Conservation (phyloP, 495 filamentous ascomycete genomes). For the Annulohypoxylon moriforme region DNA sequence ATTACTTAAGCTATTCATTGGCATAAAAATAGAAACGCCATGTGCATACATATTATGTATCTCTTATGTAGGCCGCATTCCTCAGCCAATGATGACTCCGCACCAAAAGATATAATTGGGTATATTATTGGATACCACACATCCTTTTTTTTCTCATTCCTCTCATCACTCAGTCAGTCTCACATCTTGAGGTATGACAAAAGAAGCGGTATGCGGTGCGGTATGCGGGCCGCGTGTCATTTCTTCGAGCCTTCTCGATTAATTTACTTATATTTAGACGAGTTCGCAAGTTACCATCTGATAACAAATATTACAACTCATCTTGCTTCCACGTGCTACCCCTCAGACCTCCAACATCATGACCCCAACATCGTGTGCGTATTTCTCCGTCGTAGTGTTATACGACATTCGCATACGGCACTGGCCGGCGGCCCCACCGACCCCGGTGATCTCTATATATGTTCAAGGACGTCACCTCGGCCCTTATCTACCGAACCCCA, state of each 20-base stretch:
- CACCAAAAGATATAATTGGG: background rate
- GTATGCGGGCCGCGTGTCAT: constrained; percentile 7
- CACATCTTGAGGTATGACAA: background rate
- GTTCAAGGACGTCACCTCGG: background rate
- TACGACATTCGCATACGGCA: constrained; percentile 8
- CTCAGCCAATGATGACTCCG: background rate
- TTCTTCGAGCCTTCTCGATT: background rate
- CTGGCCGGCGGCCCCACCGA: constrained; percentile 1
- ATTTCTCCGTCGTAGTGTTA: background rate
- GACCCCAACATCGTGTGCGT: background rate
- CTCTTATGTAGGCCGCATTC: background rate
- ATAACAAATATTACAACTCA: background rate
- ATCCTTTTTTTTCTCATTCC: constrained; percentile 8
- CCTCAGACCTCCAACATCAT: background rate
- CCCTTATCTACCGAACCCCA: constrained; percentile 15
- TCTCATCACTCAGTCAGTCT: constrained; percentile 3
- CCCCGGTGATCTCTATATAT: background rate
- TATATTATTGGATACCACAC: constrained; percentile 18
- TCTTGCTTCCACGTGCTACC: background rate
- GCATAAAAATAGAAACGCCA: constrained; percentile 35
- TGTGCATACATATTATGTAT: background rate
- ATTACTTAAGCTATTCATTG: constrained; percentile 27
- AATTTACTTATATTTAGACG: constrained; percentile 4
- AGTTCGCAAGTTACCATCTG: background rate
- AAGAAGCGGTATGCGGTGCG: constrained; percentile 11